Conservation (phyloP, 345 rosid genomes). For the Alliaria petiolata region DNA sequence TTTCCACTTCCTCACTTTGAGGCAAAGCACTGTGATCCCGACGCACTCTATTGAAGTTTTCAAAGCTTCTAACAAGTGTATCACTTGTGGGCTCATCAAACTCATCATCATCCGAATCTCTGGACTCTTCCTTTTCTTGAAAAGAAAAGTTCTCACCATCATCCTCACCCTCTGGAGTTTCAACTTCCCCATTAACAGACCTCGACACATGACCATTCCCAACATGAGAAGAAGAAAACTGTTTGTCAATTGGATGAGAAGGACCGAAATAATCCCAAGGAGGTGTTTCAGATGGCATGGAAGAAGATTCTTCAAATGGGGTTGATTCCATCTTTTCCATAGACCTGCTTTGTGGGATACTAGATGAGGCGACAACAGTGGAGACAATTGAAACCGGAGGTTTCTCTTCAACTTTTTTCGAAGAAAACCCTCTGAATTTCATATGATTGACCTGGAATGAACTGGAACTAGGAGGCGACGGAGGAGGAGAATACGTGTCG, state of each 20-base stretch:
- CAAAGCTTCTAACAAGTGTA: constrained; percentile 68
- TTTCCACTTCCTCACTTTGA: constrained; percentile 46
- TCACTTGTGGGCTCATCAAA: constrained; percentile 64
- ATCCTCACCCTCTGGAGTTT: constrained; percentile 58
- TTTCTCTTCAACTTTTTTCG: constrained; percentile 68
- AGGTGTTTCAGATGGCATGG: constrained; percentile 48
- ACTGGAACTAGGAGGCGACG: constrained; percentile 54
- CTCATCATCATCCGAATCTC: constrained; percentile 68
- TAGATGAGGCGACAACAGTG: constrained; percentile 52
- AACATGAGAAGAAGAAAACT: constrained; percentile 50
- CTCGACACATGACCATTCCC: constrained; percentile 45
- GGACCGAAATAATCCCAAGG: constrained; percentile 90
- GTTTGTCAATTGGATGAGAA: constrained; percentile 57
- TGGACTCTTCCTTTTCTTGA: constrained; percentile 55
- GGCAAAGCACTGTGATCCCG: constrained; percentile 47
- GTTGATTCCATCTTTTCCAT: constrained; percentile 45
- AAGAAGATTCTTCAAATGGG: constrained; percentile 46
- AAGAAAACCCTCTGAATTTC: constrained; percentile 59
- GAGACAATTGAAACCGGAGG: constrained; percentile 49
- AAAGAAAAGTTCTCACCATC: constrained; percentile 58
- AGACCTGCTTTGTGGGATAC: constrained; percentile 41
- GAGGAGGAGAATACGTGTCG: constrained; percentile 60
- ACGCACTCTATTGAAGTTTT: constrained; percentile 53
- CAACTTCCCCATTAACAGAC: constrained; percentile 53
- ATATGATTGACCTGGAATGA: constrained; percentile 54